phyloP scores from a whole-genome alignment of 2,329 filamentous ascomycete genomes.

The Alternaria arbusti region DNA sequence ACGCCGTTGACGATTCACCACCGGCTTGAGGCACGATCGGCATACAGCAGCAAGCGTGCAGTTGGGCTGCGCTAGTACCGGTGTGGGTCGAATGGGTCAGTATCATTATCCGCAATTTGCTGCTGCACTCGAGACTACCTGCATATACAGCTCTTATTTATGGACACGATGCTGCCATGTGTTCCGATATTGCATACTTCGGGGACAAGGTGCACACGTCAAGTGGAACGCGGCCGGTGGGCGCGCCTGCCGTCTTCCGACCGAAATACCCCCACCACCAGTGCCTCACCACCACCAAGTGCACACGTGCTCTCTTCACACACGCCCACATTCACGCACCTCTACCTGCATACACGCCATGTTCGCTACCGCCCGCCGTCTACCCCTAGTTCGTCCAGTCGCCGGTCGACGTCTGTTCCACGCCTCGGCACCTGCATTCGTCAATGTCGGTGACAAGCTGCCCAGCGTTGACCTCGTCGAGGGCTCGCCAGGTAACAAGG shows the following conservation, averaged over 20 bases:
- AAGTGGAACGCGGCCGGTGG: not conserved
- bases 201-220: not conserved
- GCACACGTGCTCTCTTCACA: conserved; percentile 1
- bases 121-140: not conserved
- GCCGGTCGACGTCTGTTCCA: conserved; percentile 62
- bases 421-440: conserved; percentile 65
- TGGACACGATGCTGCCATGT: not conserved
- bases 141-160: not conserved
- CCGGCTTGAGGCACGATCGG: conserved; percentile 17
- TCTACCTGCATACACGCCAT: conserved; percentile 20
- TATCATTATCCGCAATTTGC: conserved; percentile 9
- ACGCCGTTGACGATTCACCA: conserved; percentile 16
- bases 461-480: conserved; percentile 81
- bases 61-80: conserved; percentile 1
- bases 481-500: conserved; percentile 87
- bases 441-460: conserved; percentile 80
- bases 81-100: conserved; percentile 1
- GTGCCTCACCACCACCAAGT: conserved; percentile 8
- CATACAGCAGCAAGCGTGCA: conserved; percentile 8
- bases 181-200: not conserved
- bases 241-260: conserved; percentile 13
- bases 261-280: not conserved
- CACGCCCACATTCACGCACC: conserved; percentile 6
- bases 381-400: conserved; percentile 30
- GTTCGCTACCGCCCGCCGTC: conserved; percentile 37